Conservation (phyloP, 257 asterid genomes). For the Solanum okadae region DNA sequence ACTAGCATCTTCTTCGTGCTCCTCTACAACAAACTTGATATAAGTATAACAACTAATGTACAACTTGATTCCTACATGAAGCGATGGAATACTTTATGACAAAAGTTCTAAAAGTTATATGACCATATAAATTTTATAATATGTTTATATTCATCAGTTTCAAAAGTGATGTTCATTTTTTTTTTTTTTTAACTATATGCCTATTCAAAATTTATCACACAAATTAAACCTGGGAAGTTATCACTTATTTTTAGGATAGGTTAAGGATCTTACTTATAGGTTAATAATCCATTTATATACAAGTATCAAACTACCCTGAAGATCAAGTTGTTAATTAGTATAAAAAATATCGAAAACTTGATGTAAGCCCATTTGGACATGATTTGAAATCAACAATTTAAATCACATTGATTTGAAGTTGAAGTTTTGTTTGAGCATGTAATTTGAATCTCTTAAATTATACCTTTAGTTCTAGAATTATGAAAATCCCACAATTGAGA, state of each 20-base stretch:
- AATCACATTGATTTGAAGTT: background rate
- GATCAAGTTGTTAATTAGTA: too few species aligned
- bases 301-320: background rate
- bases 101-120: too few species aligned
- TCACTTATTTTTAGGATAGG: background rate
- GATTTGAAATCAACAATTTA: background rate
- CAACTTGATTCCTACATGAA: background rate
- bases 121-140: background rate
- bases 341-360: background rate
- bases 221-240: background rate
- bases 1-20: background rate
- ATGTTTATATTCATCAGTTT: background rate
- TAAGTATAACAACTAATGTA: background rate
- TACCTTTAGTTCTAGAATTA: too few species aligned
- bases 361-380: background rate
- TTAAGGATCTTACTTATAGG: background rate
- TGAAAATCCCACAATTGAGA: background rate
- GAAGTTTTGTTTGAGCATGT: background rate
- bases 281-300: background rate
- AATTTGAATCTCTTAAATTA: too few species aligned
- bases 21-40: background rate
- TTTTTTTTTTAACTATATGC: too few species aligned
- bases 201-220: background rate
- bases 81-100: background rate
- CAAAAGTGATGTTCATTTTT: background rate